Evolutionary conservation across 2,329 filamentous ascomycete species (phyloP).

Genomic region (Colletotrichum incanum): DNA sequence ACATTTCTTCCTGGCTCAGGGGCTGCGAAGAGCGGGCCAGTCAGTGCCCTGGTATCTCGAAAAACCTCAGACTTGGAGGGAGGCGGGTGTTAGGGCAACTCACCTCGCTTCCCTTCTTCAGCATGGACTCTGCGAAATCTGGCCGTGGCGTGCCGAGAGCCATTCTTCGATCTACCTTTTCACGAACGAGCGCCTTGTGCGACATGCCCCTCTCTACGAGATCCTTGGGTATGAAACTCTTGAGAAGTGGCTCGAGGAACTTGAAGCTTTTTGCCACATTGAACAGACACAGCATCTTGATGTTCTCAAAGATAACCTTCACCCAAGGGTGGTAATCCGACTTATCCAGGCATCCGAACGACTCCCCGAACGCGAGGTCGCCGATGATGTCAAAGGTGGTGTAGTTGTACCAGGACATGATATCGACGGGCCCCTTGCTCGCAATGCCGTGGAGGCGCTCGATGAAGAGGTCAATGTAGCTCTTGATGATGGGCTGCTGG

Average conservation of each 20-base stretch:
- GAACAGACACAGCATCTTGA: constrained; percentile 10
- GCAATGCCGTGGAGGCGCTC: constrained; percentile 52
- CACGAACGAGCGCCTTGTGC: constrained; percentile 12
- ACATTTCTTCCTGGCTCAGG: constrained; percentile 32
- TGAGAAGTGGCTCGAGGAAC: constrained; percentile 13
- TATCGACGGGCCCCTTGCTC: constrained; percentile 42
- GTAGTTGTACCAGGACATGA: constrained; percentile 49
- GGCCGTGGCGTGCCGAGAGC: constrained; percentile 35
- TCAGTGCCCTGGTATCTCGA: not conserved
- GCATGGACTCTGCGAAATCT: constrained; percentile 45
- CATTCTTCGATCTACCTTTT: constrained; percentile 40
- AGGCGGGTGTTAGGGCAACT: not conserved
- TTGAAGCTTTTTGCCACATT: constrained; percentile 10
- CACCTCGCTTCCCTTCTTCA: constrained; percentile 41
- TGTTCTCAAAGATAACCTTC: constrained; percentile 44
- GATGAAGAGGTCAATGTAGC: constrained; percentile 58
- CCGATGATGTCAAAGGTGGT: constrained; percentile 53
- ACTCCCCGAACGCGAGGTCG: constrained; percentile 50
- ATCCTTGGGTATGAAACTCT: constrained; percentile 12
- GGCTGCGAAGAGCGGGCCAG: constrained; percentile 16
- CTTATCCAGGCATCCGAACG: constrained; percentile 49
- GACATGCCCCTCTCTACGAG: constrained; percentile 12
- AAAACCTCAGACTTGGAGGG: no score
- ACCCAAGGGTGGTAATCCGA: constrained; percentile 42
- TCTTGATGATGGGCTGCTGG: constrained; percentile 51